A percentile compares a stretch with the other conserved stretches of the same genome.
Conservation (phyloP, 1,284 basidiomycete species). For the Microbotryum intermedium region DNA sequence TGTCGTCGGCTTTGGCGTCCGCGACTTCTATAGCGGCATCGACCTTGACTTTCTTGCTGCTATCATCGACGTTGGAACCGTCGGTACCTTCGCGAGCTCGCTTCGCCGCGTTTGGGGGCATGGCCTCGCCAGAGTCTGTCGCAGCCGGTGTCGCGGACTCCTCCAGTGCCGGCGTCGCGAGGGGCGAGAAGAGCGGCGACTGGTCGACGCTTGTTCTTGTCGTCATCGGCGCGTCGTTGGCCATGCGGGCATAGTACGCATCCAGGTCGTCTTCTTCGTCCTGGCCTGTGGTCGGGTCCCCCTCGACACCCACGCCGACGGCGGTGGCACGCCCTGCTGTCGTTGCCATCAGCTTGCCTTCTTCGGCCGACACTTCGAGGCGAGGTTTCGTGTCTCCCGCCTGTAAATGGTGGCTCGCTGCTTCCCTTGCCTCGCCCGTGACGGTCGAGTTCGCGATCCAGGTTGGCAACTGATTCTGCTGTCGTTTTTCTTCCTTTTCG, state of each 20-base stretch:
- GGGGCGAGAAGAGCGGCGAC: not conserved
- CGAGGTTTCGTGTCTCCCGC: too few species aligned
- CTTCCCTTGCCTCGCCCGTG: slow-evolving; percentile 73
- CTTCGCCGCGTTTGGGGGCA: not conserved
- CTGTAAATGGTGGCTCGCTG: slow-evolving; percentile 8
- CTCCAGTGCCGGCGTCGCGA: too few species aligned
- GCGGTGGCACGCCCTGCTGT: too few species aligned
- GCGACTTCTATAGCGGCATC: not conserved
- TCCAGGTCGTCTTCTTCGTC: slow-evolving; percentile 23
- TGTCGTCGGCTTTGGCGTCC: not conserved
- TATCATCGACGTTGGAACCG: not conserved
- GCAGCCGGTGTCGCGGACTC: too few species aligned
- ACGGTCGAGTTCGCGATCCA: slow-evolving; percentile 96
- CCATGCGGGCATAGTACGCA: slow-evolving; percentile 32
- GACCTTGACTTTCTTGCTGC: not conserved
- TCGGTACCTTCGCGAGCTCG: not conserved
- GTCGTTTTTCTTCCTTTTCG: slow-evolving; percentile 43
- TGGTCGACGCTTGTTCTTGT: not conserved
- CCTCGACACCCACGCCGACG: too few species aligned
- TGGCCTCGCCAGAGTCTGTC: too few species aligned
- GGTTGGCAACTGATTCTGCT: slow-evolving; percentile 81
- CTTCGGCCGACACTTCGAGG: too few species aligned
- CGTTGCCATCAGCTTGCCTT: too few species aligned
- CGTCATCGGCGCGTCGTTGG: not conserved
- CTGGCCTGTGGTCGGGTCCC: not conserved